Percentiles rank a stretch among this genome's conserved stretches.
Evolutionary conservation across 305 asterid species (phyloP).

Genomic region (Euphrasia arctica): DNA sequence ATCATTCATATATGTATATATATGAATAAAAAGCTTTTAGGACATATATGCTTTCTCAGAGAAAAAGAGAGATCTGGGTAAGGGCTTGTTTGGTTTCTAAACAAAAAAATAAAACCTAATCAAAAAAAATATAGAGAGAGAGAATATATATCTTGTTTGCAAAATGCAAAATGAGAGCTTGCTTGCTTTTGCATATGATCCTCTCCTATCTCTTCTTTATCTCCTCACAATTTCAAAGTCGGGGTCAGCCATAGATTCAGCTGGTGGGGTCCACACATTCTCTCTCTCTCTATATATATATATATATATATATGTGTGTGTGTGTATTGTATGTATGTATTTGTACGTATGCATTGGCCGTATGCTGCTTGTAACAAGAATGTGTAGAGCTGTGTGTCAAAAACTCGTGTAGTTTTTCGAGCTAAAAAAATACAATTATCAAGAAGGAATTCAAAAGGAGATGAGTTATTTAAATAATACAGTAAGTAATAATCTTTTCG

Average conservation of each 20-base stretch:
- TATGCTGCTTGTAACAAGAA: constrained; percentile 80
- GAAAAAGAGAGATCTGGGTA: constrained; percentile 28
- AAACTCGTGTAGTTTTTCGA: constrained; percentile 43
- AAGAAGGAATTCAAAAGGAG: constrained; percentile 21
- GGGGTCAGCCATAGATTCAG: constrained; percentile 70
- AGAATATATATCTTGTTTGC: constrained; percentile 13
- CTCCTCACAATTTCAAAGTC: constrained; percentile 50
- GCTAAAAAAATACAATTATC: constrained; percentile 42
- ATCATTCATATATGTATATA: not conserved
- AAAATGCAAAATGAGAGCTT: constrained; percentile 13
- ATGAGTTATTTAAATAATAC: not conserved
- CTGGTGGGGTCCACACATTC: constrained; percentile 36
- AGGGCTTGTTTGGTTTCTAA: constrained; percentile 46
- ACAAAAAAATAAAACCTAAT: constrained; percentile 46
- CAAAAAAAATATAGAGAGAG: constrained; percentile 30
- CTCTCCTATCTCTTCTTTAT: constrained; percentile 41
- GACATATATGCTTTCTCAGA: constrained; percentile 9
- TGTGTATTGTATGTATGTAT: not conserved
- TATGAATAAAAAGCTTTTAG: constrained; percentile 24
- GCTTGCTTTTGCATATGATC: constrained; percentile 21
- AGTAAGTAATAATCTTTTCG: not conserved
- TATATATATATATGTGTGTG: not conserved
- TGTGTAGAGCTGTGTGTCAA: constrained; percentile 73
- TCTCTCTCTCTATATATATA: constrained; percentile 14
- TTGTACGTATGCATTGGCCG: constrained; percentile 62